Base-by-base conservation (phyloP, 371 early-diverging fungal genomes). In the Mycotypha africana region DNA sequence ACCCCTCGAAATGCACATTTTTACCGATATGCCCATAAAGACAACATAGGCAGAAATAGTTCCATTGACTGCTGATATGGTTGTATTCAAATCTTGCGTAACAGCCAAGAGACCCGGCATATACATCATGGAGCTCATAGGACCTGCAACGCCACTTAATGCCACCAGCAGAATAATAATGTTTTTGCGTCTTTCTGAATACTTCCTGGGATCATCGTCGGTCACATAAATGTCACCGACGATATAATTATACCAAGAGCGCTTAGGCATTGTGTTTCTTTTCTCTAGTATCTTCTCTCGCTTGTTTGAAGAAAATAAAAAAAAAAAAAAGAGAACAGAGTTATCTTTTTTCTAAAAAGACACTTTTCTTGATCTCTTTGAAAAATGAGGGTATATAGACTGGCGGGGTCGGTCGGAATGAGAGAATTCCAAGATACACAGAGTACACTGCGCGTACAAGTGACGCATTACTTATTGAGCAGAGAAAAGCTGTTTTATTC, bases 61-160 rank as follows among this genome's bases (percentile, higher is more conserved):
- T 5, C 64, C 73, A 51, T 62, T 65, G 41, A 72, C 55, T 20
- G 64, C 47, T 31, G 53, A 52, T 5, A 51, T 35, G 4, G 56
- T 56, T 2, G 71, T 70, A 32, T 62, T 23, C 25, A 70, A 45
- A 26, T 67, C 65, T 14, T 53, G 17, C 24, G 51, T 60, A 16
- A 70, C 60, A 32, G 65, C 55, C 17, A 64, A 21, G 2, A 70
- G 50, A 12, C 60, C 65, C 25, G 71, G 71, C 71, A 70, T 66
- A 56, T 72, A 62, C 37, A 70, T 67, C 47, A 52, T 60, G 8
- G 65, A 64, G 11, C 57, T 63, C 21, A 70, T 42, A 0, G 71
- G 71, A 1, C 62, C 65, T 32, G 58, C 58, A 24, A 70, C 52
- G 15, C 58, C 58, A 31, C 58, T 32, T 12, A 57, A 17, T 1